Evolutionary conservation across 2,329 filamentous ascomycete species (phyloP), one percentile per base, ranked within the genome.

Genomic region (Aspergillus hortae): DNA sequence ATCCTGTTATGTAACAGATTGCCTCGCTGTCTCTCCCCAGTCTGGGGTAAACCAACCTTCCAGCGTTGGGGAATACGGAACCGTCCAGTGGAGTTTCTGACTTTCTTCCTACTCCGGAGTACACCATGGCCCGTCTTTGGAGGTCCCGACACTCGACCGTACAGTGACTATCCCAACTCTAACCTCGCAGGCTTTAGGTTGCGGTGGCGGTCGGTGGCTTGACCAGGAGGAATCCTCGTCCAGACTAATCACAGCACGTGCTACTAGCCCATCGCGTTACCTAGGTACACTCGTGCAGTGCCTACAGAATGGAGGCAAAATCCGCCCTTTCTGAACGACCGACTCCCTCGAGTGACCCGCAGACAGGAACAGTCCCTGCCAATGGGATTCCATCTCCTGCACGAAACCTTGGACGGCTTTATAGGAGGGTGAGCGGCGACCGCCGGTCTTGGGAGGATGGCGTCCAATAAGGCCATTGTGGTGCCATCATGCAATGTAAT

Each of bases 1-100:
- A 64, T 42, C 53, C 50, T 60, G 53, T 67, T 67, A 67, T 50
- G 55, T 67, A 66, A 67, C 58, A 60, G 61, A 56, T 67, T 66
- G 60, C 64, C 66, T 62, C 44, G 44, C 45, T 35, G 41, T n/a
- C 19, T 6, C 40, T 15, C 40, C 40, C 19, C 40, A 23, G 43
- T 55, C 55, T 46, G 43, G 50, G 45, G 49, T 56, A 53, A 33
- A 25, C 27, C 41, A 43, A 38, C 33, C 35, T 38, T n/a, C 23
- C 23, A 23, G 23, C 23, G 23, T 6, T 4, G 14, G 25, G 33
- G 30, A 6, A 12, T 17, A 48, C n/a, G 27, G 25, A 41, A 12
- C 19, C n/a, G 15, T 38, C 27, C 27, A 30, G 27, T 30, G 27
- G 27, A 30, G 27, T 30, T 30, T 30, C 23, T 30, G 27, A 30